Evolutionary conservation across 179 eudicot genomes (phyloP).

Genomic region (Drosera spatulata): DNA sequence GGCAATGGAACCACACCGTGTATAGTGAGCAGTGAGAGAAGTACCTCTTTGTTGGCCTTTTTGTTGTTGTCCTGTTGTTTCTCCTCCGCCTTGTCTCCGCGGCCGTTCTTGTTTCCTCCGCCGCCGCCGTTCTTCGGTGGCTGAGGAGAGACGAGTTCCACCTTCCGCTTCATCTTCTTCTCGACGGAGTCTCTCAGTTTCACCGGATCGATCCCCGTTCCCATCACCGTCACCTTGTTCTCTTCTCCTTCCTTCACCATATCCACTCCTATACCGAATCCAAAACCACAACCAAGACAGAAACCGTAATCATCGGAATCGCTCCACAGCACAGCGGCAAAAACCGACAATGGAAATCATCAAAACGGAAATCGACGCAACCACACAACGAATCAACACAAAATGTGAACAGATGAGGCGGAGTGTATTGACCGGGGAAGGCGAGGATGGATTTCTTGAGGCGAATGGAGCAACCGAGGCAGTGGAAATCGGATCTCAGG

Average conservation of each 20-base stretch:
- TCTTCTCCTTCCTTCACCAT: constrained; percentile 28
- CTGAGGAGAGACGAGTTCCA: constrained; percentile 46
- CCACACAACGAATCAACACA: not conserved
- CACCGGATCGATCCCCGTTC: constrained; percentile 35
- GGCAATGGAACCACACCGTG: too few relatives aligned
- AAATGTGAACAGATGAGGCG: too few relatives aligned
- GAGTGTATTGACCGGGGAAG: constrained; percentile 14
- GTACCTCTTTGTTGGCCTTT: too few relatives aligned
- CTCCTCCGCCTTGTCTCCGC: too few relatives aligned
- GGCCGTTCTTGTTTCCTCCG: not conserved
- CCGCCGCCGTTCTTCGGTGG: constrained; percentile 8
- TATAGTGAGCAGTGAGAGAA: too few relatives aligned
- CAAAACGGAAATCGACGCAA: too few relatives aligned
- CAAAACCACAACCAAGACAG: not conserved
- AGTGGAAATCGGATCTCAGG: constrained; percentile 37
- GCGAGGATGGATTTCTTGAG: constrained; percentile 21
- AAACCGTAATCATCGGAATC: not conserved
- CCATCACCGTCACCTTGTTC: constrained; percentile 26
- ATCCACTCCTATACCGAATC: constrained; percentile 29
- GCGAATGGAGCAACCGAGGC: constrained; percentile 39
- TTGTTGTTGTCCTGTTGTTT: too few relatives aligned
- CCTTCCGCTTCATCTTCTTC: constrained; percentile 32
- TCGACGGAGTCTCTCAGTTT: constrained; percentile 33
- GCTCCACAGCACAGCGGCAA: not conserved
- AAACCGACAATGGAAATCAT: not conserved